These are phyloP conservation scores for Monosporozyma unispora DNA, from an alignment of 805 yeast genomes.

Conservation along the genomic window DNA sequence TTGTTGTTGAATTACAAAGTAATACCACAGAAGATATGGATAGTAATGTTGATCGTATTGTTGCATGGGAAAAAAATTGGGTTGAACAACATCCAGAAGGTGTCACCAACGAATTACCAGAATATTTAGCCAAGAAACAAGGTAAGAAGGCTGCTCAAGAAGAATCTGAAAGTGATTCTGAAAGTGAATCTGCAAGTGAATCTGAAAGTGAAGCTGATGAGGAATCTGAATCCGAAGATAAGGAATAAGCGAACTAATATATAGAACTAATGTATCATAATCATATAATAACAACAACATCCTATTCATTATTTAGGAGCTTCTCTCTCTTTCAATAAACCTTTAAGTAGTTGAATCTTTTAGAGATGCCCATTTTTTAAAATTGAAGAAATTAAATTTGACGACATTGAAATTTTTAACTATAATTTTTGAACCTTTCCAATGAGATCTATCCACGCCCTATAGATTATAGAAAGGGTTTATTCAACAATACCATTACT, in stretches of 20 bases:
- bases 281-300: not conserved
- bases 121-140: slow-evolving; percentile 1
- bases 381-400: not conserved
- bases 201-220: not conserved
- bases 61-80: slow-evolving; percentile 74
- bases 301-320: not conserved
- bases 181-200: slow-evolving; percentile 1
- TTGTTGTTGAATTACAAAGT: slow-evolving; percentile 73
- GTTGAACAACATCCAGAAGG: slow-evolving; percentile 52
- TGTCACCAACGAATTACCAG: slow-evolving; percentile 41
- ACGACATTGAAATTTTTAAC: not conserved
- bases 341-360: not conserved
- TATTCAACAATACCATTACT: not conserved
- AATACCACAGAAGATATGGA: slow-evolving; percentile 70
- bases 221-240: not conserved
- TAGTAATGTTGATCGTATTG: slow-evolving; percentile 68
- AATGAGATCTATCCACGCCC: no score
- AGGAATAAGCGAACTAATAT: not conserved
- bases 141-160: slow-evolving; percentile 2
- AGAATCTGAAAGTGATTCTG: slow-evolving; percentile 6
- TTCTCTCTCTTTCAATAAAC: not conserved
- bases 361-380: not conserved
- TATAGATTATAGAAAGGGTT: not conserved
- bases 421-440: no score
- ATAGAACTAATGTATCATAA: not conserved